phyloP scores from a whole-genome alignment of 2,329 filamentous ascomycete species.

The Ophiostoma ips region DNA sequence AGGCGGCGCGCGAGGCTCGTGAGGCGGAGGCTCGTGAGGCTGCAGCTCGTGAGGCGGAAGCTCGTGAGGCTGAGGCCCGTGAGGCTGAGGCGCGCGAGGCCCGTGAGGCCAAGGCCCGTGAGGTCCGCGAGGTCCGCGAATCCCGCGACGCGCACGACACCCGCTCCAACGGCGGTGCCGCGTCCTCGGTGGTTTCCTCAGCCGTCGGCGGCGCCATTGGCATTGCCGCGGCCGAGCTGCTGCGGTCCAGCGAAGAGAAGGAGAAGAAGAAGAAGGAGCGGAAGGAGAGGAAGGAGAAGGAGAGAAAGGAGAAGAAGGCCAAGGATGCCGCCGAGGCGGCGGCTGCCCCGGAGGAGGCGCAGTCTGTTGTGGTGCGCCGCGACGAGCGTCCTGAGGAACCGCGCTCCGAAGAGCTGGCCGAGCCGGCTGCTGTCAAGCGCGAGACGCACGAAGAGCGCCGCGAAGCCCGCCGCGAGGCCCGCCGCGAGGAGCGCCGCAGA shows the following conservation, averaged over 20 bases:
- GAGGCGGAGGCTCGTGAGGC: no score
- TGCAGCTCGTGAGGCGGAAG: no score
- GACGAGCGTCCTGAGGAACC: neutral
- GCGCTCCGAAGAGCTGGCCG: no score
- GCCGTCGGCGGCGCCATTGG: constrained; percentile 5
- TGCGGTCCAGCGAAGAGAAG: neutral
- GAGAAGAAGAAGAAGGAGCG: neutral
- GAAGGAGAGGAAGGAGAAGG: constrained; percentile 4
- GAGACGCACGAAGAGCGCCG: neutral
- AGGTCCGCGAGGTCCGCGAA: neutral
- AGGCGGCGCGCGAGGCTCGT: neutral
- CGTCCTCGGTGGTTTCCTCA: neutral
- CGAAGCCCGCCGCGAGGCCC: neutral
- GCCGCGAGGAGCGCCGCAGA: constrained; percentile 4
- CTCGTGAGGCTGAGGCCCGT: no score
- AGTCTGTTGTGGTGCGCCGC: neutral
- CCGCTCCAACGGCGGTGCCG: neutral
- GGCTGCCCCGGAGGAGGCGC: neutral
- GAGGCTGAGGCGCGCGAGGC: neutral
- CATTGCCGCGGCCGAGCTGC: neutral
- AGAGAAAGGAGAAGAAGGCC: neutral
- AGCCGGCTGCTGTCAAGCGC: no score
- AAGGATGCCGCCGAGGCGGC: constrained; percentile 14
- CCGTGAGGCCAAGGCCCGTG: neutral
- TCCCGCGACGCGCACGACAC: neutral